These are phyloP conservation scores for Kodamaea hsintzibuensis DNA, from an alignment of 805 yeast species.

Conservation along the genomic window DNA sequence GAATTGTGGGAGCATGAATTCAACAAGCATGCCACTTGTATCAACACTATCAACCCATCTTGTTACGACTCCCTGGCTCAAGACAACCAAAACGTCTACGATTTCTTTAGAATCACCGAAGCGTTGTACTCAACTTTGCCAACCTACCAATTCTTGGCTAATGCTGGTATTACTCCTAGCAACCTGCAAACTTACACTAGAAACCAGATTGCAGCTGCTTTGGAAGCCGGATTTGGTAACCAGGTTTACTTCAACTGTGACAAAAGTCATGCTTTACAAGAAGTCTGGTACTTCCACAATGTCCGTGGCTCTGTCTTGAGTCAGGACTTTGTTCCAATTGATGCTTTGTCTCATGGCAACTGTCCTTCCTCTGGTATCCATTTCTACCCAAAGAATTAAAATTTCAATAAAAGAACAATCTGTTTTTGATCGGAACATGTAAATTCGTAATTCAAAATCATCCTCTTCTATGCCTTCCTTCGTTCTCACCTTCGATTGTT, in stretches of 20 bases:
- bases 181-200: slow-evolving; percentile 55
- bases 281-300: slow-evolving; percentile 24
- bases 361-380: slow-evolving; percentile 7
- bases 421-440: too few species aligned
- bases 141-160: slow-evolving; percentile 61
- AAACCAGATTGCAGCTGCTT: slow-evolving; percentile 51
- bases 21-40: slow-evolving; percentile 92
- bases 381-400: slow-evolving; percentile 8
- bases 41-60: slow-evolving; percentile 68
- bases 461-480: background rate
- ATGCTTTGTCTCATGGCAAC: slow-evolving; percentile 6
- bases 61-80: slow-evolving; percentile 53
- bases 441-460: background rate
- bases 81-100: slow-evolving; percentile 54
- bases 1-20: slow-evolving; percentile 85
- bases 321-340: slow-evolving; percentile 8
- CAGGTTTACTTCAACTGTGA: slow-evolving; percentile 64
- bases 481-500: background rate
- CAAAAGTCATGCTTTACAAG: slow-evolving; percentile 34
- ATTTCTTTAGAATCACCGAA: slow-evolving; percentile 63
- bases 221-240: slow-evolving; percentile 48
- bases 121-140: slow-evolving; percentile 58
- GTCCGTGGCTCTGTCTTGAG: slow-evolving; percentile 16
- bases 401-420: background rate
- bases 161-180: slow-evolving; percentile 71